These are phyloP conservation scores for Diaporthe helianthi DNA, from an alignment of 2,329 filamentous ascomycete genomes.

Conservation along the genomic window DNA sequence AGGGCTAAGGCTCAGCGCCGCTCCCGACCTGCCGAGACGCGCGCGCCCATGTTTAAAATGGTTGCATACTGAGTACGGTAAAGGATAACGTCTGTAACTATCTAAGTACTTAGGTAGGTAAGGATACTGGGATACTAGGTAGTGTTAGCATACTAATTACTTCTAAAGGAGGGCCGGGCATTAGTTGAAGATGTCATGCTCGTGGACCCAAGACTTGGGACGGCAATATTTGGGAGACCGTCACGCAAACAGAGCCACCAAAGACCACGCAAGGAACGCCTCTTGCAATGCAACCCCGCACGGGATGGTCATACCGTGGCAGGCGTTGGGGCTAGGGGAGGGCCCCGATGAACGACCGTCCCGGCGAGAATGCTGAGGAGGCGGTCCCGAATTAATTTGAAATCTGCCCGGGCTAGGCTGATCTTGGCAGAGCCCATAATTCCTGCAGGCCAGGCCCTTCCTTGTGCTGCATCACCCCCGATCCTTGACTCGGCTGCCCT, in stretches of 20 bases:
- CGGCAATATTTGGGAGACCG: background rate
- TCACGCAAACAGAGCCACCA: background rate
- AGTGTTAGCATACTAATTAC: too few species aligned
- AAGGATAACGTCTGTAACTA: too few species aligned
- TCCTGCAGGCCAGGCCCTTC: constrained; percentile 7
- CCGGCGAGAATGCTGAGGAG: too few species aligned
- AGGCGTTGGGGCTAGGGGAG: background rate
- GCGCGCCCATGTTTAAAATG: constrained; percentile 2
- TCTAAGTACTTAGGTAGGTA: too few species aligned
- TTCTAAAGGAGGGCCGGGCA: background rate
- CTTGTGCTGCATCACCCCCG: background rate
- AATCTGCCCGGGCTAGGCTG: background rate
- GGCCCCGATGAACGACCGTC: background rate
- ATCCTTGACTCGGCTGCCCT: constrained; percentile 13
- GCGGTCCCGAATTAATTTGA: constrained; percentile 23
- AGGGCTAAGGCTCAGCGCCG: background rate
- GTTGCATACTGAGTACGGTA: too few species aligned
- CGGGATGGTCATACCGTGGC: constrained; percentile 9
- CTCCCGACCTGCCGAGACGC: constrained; percentile 11
- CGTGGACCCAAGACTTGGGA: background rate
- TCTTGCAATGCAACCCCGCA: constrained; percentile 19
- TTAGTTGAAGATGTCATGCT: constrained; percentile 15
- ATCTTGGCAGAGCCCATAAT: constrained; percentile 1
- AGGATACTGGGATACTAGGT: too few species aligned
- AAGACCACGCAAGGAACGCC: background rate